A percentile compares a stretch with the other conserved stretches of the same genome.
phyloP scores from a whole-genome alignment of 495 filamentous ascomycete species.

The Pseudomonodictys pantanalensis region DNA sequence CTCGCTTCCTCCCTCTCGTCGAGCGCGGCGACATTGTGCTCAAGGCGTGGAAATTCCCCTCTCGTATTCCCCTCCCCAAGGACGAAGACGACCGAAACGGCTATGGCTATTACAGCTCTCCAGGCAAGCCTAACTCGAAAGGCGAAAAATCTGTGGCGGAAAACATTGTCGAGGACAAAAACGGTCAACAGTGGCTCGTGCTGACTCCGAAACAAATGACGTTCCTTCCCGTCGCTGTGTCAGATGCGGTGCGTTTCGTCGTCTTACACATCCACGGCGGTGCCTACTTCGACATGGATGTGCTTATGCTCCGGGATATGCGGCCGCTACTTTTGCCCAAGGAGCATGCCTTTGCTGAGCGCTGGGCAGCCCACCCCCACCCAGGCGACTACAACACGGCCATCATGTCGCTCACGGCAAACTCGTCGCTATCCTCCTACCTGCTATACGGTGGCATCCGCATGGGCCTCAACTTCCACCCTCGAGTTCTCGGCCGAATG shows the following conservation, averaged over 20 bases:
- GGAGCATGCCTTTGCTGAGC: conserved; percentile 53
- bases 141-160: conserved; percentile 49
- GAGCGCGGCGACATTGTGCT: conserved; percentile 53
- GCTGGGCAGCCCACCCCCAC: conserved; percentile 54
- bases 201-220: conserved; percentile 56
- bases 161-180: conserved; percentile 46
- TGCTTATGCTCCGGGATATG: conserved; percentile 56
- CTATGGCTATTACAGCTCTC: conserved; percentile 44
- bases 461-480: conserved; percentile 60
- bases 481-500: conserved; percentile 55
- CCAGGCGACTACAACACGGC: conserved; percentile 60
- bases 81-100: conserved; percentile 43
- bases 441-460: conserved; percentile 55
- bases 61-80: conserved; percentile 51
- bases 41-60: conserved; percentile 54
- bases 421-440: conserved; percentile 55
- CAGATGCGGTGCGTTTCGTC: conserved; percentile 51
- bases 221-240: conserved; percentile 39
- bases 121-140: conserved; percentile 42
- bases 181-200: conserved; percentile 52
- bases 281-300: conserved; percentile 58
- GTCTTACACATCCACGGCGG: conserved; percentile 56
- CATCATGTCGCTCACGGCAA: conserved; percentile 55
- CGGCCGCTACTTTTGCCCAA: conserved; percentile 51
- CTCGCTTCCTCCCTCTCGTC: conserved; percentile 52